These are phyloP conservation scores for Monilinia fructicola DNA, from an alignment of 2,329 filamentous ascomycete species.

Conservation along the genomic window DNA sequence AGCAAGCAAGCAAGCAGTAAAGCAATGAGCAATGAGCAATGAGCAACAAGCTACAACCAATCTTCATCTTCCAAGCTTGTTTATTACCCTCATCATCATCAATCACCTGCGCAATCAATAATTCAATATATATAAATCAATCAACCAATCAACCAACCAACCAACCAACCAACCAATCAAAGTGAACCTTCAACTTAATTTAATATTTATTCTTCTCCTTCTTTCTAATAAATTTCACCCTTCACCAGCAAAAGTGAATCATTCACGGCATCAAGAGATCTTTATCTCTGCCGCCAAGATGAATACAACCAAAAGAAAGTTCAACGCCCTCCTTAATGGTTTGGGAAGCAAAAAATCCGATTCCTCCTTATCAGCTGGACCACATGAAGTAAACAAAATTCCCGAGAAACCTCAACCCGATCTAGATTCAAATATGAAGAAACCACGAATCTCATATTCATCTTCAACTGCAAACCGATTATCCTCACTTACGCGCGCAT, in stretches of 20 bases:
- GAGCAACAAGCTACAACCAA: too few relatives aligned
- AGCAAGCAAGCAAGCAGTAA: too few relatives aligned
- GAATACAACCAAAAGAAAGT: conserved; percentile 81
- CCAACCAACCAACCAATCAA: conserved; percentile 3
- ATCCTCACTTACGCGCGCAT: conserved; percentile 20
- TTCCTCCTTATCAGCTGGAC: conserved; percentile 43
- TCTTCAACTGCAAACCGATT: conserved; percentile 24
- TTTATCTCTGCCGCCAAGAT: conserved; percentile 44
- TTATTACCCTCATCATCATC: too few relatives aligned
- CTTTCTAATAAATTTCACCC: background rate
- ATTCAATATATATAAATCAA: too few relatives aligned
- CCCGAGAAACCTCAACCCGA: conserved; percentile 40
- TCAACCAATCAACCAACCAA: background rate
- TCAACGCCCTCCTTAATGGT: conserved; percentile 71
- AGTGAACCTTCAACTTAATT: background rate
- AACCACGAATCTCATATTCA: conserved; percentile 35
- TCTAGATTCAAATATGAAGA: conserved; percentile 35
- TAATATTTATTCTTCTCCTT: background rate
- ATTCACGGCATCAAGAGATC: background rate
- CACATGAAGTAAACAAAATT: conserved; percentile 43
- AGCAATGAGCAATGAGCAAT: too few relatives aligned
- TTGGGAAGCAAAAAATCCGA: conserved; percentile 51
- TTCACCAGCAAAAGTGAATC: background rate
- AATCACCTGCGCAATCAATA: too few relatives aligned
- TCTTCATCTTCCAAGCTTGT: background rate